Percentiles rank a stretch among this genome's conserved stretches.
phyloP scores from a whole-genome alignment of 208 protist species.

The Leishmania arabica region DNA sequence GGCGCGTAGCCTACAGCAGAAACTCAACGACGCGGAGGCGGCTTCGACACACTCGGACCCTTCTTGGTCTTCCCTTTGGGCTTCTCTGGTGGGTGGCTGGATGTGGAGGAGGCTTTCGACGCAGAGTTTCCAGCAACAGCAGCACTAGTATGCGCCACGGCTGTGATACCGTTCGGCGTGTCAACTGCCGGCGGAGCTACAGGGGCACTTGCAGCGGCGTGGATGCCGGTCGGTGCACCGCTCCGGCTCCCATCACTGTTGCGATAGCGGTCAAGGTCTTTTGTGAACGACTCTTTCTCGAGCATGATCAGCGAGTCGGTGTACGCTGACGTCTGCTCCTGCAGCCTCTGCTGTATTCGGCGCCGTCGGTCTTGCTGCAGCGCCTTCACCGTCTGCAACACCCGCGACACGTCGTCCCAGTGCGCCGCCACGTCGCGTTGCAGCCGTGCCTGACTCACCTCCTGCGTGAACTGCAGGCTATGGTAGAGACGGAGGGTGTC shows the following conservation, averaged over 20 bases:
- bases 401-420: conserved; percentile 66
- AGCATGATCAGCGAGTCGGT: conserved; percentile 51
- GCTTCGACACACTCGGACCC: background rate
- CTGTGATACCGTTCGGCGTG: background rate
- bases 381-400: conserved; percentile 63
- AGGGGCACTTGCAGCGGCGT: background rate
- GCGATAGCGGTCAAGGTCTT: conserved; percentile 49
- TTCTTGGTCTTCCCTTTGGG: background rate
- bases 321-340: conserved; percentile 45
- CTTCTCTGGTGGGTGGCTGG: no score
- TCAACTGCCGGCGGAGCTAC: background rate
- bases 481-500: conserved; percentile 40
- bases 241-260: background rate
- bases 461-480: conserved; percentile 53
- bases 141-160: background rate
- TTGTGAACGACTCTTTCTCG: conserved; percentile 38
- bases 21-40: conserved; percentile 3
- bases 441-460: conserved; percentile 37
- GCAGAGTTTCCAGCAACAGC: background rate
- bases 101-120: background rate
- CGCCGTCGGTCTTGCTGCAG: conserved; percentile 52
- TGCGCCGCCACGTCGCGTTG: conserved; percentile 51
- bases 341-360: conserved; percentile 37
- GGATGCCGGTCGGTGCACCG: background rate
- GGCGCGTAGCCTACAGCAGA: background rate